Evolutionary conservation across 805 yeast genomes (phyloP), one percentile per base, ranked within the genome.

Genomic region (Millerozyma acaciae): DNA sequence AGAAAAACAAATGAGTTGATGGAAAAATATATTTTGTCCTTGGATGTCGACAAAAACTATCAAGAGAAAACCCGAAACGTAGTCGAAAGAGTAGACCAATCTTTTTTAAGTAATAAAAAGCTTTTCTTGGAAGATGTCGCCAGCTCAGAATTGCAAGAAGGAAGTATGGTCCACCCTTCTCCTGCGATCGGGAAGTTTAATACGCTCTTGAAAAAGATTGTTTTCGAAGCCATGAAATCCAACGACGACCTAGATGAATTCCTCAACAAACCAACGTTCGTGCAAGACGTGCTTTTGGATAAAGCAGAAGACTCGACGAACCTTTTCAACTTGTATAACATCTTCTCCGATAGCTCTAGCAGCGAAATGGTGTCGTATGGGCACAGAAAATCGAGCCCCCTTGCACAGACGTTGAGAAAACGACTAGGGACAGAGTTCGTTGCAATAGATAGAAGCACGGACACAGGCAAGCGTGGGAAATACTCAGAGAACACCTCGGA

Each of bases 141-240:
- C n/a, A 12, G 26, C 10, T 22, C 26, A 4, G 30, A 29, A 14
- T n/a, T 23, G 6, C 10, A 23, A 15, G 7, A 7, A n/a, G 13
- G 13, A n/a, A 23, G 13, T 23, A n/a, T n/a, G 7, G 7, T 23
- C 6, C 13, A 23, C 26, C 15, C 10, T 8, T 53, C 65, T 3
- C 69, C 70, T 1, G 60, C 62, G 2, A 37, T 45, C 6, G 47
- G 49, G 21, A 58, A 60, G 35, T 53, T 49, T 41, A 45, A 48
- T 29, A 19, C 28, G 3, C 42, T 54, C 21, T 38, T 66, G 17
- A 50, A 48, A 17, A 47, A 48, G 17, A 51, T 58, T 12, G 38
- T 63, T 4, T 17, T 31, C 10, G 38, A 44, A 16, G 56, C 63
- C 3, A 40, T 57, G 16, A 30, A 29, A 3, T 23, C 26, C 6